Evolutionary conservation across 768 basidiomycete genomes (phyloP).

Genomic region (Lentinula raphanica): DNA sequence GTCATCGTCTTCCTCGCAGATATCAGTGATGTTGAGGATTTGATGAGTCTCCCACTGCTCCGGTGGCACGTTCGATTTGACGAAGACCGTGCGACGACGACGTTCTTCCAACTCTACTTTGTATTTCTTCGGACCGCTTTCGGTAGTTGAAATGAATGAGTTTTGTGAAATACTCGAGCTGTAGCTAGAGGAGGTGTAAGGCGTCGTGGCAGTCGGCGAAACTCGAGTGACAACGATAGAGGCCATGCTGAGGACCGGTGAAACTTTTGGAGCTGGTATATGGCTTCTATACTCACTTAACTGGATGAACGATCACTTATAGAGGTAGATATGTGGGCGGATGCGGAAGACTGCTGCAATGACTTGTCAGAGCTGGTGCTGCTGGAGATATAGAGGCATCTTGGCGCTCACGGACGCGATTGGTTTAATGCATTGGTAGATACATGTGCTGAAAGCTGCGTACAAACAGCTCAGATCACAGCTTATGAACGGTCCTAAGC

Average conservation of each 20-base stretch:
- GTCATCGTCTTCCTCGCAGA: slow-evolving; percentile 26
- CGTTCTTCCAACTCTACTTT: slow-evolving; percentile 5
- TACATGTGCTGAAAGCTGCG: neutral
- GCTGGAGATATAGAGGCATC: slow-evolving; percentile 3
- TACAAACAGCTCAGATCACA: neutral
- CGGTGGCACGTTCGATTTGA: slow-evolving; percentile 38
- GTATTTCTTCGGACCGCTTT: neutral
- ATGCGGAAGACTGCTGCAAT: neutral
- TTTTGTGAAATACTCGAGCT: slow-evolving; percentile 34
- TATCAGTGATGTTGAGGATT: neutral
- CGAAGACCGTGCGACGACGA: slow-evolving; percentile 40
- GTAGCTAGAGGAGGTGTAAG: slow-evolving; percentile 33
- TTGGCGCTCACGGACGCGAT: neutral
- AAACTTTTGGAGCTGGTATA: neutral
- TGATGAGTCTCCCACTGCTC: slow-evolving; percentile 34
- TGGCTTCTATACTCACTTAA: neutral
- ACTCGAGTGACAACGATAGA: slow-evolving; percentile 20
- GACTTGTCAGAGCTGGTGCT: neutral
- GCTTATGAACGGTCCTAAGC: neutral
- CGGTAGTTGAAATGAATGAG: neutral
- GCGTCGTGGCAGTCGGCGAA: slow-evolving; percentile 8
- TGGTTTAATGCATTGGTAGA: too few species aligned
- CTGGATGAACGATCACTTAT: neutral
- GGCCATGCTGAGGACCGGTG: slow-evolving; percentile 5
- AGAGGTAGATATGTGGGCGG: neutral